These are phyloP conservation scores for Tricholoma furcatifolium DNA, from an alignment of 768 basidiomycete species.

Conservation along the genomic window DNA sequence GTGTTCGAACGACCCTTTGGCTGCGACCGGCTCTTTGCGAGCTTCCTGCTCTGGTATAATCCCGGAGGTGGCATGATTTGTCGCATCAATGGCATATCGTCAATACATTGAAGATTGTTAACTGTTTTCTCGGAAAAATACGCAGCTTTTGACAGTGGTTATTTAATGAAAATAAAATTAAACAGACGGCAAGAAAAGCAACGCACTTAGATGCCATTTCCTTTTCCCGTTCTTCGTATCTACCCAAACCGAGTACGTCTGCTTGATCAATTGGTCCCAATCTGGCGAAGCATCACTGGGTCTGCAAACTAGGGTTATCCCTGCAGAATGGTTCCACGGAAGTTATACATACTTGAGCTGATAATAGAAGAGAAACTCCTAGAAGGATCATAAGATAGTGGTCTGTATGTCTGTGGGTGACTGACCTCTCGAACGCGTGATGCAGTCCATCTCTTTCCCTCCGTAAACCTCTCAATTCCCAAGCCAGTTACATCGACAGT, in stretches of 20 bases:
- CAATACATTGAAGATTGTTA: slow-evolving; percentile 68
- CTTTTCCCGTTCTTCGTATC: slow-evolving; percentile 60
- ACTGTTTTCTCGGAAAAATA: slow-evolving; percentile 81
- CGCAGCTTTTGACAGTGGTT: slow-evolving; percentile 51
- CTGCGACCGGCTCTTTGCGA: slow-evolving; percentile 48
- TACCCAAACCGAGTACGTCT: slow-evolving; percentile 83
- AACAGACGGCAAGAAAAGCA: slow-evolving; percentile 6
- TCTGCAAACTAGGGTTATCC: not conserved
- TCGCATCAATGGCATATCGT: slow-evolving; percentile 58
- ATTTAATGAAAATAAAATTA: slow-evolving; percentile 1
- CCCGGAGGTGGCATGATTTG: slow-evolving; percentile 67
- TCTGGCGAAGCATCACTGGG: slow-evolving; percentile 4
- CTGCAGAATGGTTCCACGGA: not conserved
- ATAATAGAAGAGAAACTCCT: slow-evolving; percentile 88
- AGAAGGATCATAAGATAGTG: slow-evolving; percentile 12
- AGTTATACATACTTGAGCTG: slow-evolving; percentile 59
- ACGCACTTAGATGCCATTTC: slow-evolving; percentile 84
- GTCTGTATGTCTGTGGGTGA: slow-evolving; percentile 1
- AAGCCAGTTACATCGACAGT: slow-evolving; percentile 71
- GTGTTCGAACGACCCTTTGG: slow-evolving; percentile 42
- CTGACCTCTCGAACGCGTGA: slow-evolving; percentile 80
- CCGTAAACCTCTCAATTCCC: slow-evolving; percentile 83
- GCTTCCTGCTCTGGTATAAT: slow-evolving; percentile 65
- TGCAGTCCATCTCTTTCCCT: slow-evolving; percentile 81
- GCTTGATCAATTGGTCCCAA: slow-evolving; percentile 76